phyloP scores from a whole-genome alignment of 2,329 filamentous ascomycete species.

The Phyllosticta citribraziliensis region DNA sequence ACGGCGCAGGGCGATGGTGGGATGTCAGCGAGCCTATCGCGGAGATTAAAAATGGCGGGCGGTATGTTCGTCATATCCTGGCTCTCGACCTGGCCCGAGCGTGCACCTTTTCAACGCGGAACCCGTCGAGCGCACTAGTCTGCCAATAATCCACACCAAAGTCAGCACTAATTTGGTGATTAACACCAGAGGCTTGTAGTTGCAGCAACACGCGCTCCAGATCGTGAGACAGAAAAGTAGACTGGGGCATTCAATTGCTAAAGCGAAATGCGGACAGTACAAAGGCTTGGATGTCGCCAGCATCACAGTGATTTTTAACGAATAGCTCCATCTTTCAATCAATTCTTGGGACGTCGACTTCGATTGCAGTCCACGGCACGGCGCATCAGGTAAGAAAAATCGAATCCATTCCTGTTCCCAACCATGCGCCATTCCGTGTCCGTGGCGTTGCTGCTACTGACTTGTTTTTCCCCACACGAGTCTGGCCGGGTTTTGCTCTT shows the following conservation, averaged over 20 bases:
- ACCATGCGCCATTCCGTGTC: background rate
- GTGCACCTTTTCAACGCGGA: background rate
- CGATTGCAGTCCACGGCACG: background rate
- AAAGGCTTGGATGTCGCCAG: too few species aligned
- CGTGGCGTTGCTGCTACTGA: background rate
- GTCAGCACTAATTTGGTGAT: background rate
- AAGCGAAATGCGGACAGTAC: background rate
- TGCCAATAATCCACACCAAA: background rate
- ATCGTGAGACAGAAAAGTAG: background rate
- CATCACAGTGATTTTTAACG: too few species aligned
- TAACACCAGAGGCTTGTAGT: background rate
- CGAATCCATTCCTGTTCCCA: background rate
- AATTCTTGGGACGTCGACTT: background rate
- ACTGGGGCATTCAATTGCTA: background rate
- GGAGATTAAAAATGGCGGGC: background rate
- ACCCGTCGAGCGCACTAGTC: background rate
- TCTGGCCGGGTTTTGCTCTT: conserved; percentile 2
- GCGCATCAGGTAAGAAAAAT: background rate
- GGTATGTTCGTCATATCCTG: background rate
- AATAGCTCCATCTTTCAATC: background rate
- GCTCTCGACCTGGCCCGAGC: background rate
- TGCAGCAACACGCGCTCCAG: background rate
- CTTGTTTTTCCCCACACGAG: background rate
- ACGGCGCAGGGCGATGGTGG: background rate
- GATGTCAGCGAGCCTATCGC: background rate